Percentiles rank a stretch among this genome's conserved stretches.
Evolutionary conservation across 139 green algal species (phyloP).

Genomic region (Closterium sp.): DNA sequence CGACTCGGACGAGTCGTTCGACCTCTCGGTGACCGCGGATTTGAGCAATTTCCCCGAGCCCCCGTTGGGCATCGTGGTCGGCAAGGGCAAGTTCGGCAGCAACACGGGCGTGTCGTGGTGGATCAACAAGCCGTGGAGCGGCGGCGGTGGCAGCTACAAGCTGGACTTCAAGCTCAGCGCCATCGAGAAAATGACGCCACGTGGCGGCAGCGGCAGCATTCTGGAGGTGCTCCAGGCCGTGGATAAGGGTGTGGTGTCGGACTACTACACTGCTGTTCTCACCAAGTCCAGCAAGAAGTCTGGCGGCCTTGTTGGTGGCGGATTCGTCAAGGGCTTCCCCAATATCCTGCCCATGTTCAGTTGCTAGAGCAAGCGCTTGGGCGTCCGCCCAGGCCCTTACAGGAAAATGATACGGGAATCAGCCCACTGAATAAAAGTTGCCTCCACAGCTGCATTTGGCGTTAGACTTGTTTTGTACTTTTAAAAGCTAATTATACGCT

Average conservation of each 20-base stretch:
- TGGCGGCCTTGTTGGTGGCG: not conserved
- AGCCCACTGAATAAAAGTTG: not conserved
- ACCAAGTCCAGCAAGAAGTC: not conserved
- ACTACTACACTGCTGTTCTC: not conserved
- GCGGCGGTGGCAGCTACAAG: not conserved
- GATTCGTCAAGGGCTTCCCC: not conserved
- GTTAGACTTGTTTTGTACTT: not conserved
- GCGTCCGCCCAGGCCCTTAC: not conserved
- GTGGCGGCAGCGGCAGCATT: not conserved
- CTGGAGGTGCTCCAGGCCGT: not conserved
- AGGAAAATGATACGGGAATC: not conserved
- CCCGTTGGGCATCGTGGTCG: not conserved
- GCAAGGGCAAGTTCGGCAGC: not conserved
- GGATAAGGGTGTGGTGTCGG: not conserved
- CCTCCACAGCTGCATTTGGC: not conserved
- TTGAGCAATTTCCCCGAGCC: not conserved
- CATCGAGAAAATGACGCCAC: not conserved
- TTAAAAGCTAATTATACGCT: too few relatives aligned
- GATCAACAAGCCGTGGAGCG: not conserved
- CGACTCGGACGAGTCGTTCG: not conserved
- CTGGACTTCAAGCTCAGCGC: not conserved
- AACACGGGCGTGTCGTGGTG: not conserved
- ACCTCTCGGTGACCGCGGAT: not conserved
- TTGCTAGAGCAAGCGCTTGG: not conserved
- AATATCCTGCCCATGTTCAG: not conserved